Conservation (phyloP, 352 stramenopile species). For the Pythium periplocum region DNA sequence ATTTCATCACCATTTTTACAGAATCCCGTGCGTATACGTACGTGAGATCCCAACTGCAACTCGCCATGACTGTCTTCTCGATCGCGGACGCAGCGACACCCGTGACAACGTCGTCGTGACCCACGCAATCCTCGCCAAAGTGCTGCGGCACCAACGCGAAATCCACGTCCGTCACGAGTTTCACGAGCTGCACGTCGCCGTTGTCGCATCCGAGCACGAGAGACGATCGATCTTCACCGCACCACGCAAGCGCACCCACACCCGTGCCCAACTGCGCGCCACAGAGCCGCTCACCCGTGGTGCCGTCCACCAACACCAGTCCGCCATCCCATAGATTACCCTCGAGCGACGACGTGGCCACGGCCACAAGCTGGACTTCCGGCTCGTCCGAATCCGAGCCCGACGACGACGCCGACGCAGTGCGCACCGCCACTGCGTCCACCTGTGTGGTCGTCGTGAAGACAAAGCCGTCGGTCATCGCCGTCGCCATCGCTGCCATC, state of each 20-base stretch:
- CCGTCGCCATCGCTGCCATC: not conserved
- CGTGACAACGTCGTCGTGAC: constrained; percentile 72
- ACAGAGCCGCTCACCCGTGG: constrained; percentile 35
- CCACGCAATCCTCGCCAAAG: constrained; percentile 14
- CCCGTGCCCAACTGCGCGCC: constrained; percentile 38
- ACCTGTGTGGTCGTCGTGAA: constrained; percentile 4
- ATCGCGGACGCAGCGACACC: constrained; percentile 37
- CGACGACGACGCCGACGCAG: not conserved
- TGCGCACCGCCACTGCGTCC: constrained; percentile 16
- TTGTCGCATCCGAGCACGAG: constrained; percentile 67
- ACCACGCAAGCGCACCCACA: constrained; percentile 52
- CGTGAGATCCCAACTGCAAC: constrained; percentile 68
- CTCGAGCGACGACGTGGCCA: constrained; percentile 67
- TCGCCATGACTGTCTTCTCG: constrained; percentile 41
- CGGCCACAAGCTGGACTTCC: constrained; percentile 39
- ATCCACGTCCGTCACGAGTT: constrained; percentile 29
- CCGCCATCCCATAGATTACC: constrained; percentile 71
- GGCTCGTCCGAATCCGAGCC: constrained; percentile 10
- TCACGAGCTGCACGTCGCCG: constrained; percentile 54
- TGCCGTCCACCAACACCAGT: constrained; percentile 43
- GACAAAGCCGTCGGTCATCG: not conserved
- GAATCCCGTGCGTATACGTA: constrained; percentile 14
- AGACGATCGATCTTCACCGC: constrained; percentile 34
- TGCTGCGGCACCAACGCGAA: constrained; percentile 30
- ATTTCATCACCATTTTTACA: not conserved